Conservation (phyloP, 176 grass and related monocot genomes). For the Alopecurus myosuroides region DNA sequence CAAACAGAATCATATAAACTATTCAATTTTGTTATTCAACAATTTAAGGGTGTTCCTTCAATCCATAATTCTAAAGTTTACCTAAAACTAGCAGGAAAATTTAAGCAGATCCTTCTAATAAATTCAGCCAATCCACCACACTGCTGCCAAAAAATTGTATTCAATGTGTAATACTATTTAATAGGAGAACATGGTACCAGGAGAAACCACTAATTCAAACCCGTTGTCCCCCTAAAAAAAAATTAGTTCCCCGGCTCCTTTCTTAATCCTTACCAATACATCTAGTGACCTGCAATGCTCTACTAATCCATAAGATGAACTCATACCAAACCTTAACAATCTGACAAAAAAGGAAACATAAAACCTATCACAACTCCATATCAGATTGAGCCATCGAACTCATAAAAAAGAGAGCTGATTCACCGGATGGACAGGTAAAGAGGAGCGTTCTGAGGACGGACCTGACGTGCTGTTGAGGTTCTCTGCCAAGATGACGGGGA, state of each 20-base stretch:
- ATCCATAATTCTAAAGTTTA: too few species aligned
- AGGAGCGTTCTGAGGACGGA: not conserved
- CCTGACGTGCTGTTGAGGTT: conserved; percentile 63
- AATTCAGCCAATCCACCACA: too few species aligned
- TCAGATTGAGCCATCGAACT: not conserved
- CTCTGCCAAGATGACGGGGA: conserved; percentile 43
- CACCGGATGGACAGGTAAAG: not conserved
- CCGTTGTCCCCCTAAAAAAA: not conserved
- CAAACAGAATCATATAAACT: not conserved
- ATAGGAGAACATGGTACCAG: not conserved
- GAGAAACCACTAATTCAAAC: not conserved
- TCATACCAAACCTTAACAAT: too few species aligned
- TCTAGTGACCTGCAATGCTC: not conserved
- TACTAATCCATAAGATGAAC: not conserved
- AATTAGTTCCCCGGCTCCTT: not conserved
- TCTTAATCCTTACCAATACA: not conserved
- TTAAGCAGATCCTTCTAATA: too few species aligned
- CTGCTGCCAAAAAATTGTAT: too few species aligned
- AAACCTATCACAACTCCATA: not conserved
- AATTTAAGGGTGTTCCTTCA: too few species aligned
- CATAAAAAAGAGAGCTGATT: not conserved
- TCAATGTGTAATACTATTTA: too few species aligned
- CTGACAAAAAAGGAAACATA: not conserved
- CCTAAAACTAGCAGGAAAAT: too few species aligned
- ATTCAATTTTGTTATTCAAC: too few species aligned